Percentiles rank a stretch among this genome's conserved stretches.
Evolutionary conservation across 306 rosid genomes (phyloP).

Genomic region (Rubus parviflorus): DNA sequence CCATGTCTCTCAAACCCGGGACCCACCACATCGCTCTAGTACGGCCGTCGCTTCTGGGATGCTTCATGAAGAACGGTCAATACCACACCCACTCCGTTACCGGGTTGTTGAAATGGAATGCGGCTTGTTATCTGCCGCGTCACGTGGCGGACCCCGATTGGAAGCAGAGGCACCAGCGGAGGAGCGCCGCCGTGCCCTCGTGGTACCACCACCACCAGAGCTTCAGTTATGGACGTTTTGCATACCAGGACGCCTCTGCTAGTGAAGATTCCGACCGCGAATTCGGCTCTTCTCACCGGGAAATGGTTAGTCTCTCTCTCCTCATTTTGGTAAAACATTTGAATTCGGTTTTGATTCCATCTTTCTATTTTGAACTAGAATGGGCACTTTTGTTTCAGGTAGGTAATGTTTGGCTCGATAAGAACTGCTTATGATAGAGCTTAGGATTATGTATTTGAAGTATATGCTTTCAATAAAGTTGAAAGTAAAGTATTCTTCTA

Average conservation of each 20-base stretch:
- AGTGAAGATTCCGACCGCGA: slow-evolving; percentile 74
- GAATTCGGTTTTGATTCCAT: neutral
- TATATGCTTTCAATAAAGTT: neutral
- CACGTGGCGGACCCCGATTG: slow-evolving; percentile 23
- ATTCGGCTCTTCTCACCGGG: slow-evolving; percentile 43
- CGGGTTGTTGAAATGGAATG: neutral
- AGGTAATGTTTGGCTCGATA: too few relatives aligned
- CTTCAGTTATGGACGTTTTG: slow-evolving; percentile 64
- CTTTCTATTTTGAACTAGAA: neutral
- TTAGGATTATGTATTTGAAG: neutral
- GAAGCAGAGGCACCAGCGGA: slow-evolving; percentile 26
- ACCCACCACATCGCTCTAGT: neutral
- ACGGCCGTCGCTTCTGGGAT: slow-evolving; percentile 22
- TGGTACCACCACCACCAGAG: slow-evolving; percentile 51
- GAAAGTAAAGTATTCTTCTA: neutral
- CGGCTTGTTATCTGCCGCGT: neutral
- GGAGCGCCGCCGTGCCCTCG: slow-evolving; percentile 33
- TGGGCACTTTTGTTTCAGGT: neutral
- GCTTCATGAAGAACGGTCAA: slow-evolving; percentile 14
- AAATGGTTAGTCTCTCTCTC: slow-evolving; percentile 41
- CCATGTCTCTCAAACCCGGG: slow-evolving; percentile 40
- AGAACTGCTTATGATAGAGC: neutral
- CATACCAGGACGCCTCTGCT: slow-evolving; percentile 55
- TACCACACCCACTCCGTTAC: neutral
- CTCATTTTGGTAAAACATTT: neutral